Evolutionary conservation across 257 asterid species (phyloP).

Genomic region (Marsdenia floribunda): DNA sequence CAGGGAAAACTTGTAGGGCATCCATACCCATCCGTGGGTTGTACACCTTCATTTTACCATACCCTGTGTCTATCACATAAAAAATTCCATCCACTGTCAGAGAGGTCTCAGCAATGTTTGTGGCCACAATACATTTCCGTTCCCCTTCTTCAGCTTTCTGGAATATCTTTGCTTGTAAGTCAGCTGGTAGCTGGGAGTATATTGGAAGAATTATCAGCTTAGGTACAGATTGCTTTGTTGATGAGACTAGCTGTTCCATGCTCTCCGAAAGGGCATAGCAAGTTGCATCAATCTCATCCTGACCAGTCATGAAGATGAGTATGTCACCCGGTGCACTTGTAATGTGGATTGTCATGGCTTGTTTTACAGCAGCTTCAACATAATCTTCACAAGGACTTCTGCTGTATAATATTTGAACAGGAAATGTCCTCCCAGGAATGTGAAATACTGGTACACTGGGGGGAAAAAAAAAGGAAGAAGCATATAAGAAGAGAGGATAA

Average conservation of each 20-base stretch:
- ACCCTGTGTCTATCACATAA: no score
- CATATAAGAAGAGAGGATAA: not conserved
- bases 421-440: slow-evolving; percentile 97
- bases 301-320: slow-evolving; percentile 97
- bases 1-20: slow-evolving; percentile 96
- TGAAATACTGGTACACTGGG: slow-evolving; percentile 93
- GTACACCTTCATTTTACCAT: slow-evolving; percentile 87
- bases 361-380: slow-evolving; percentile 96
- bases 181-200: slow-evolving; percentile 98
- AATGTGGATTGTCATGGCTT: slow-evolving; percentile 87
- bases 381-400: slow-evolving; percentile 94
- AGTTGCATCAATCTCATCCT: slow-evolving; percentile 96
- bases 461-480: slow-evolving; percentile 21
- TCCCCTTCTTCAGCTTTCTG: slow-evolving; percentile 94
- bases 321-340: slow-evolving; percentile 95
- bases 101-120: slow-evolving; percentile 96
- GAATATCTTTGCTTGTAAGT: slow-evolving; percentile 89
- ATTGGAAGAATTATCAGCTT: slow-evolving; percentile 87
- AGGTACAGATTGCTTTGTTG: slow-evolving; percentile 69
- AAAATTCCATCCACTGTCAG: no score
- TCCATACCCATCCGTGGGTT: slow-evolving; percentile 99
- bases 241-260: slow-evolving; percentile 70
- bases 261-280: slow-evolving; percentile 89
- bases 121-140: slow-evolving; percentile 92
- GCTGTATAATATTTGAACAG: slow-evolving; percentile 68